These are phyloP conservation scores for Russula sp. DNA, from an alignment of 768 basidiomycete species.

Conservation along the genomic window DNA sequence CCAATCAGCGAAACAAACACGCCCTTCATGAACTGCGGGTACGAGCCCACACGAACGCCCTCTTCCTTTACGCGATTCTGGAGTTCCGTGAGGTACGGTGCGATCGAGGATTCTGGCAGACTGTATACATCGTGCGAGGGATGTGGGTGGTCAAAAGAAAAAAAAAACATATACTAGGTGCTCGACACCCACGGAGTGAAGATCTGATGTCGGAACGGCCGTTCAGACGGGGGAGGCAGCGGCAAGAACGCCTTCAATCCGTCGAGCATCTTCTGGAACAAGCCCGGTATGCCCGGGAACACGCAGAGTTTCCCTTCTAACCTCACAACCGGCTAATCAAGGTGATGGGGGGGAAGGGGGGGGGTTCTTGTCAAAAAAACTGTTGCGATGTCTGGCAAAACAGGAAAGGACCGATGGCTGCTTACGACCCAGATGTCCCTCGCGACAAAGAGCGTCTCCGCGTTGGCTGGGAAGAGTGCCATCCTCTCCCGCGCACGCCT, in stretches of 20 bases:
- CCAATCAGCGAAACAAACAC: slow-evolving; percentile 63
- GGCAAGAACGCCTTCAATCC: slow-evolving; percentile 67
- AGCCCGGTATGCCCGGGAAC: slow-evolving; percentile 82
- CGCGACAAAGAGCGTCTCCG: slow-evolving; percentile 74
- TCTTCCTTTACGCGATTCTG: slow-evolving; percentile 65
- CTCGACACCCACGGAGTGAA: slow-evolving; percentile 59
- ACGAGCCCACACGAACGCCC: slow-evolving; percentile 78
- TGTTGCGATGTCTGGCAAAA: background rate
- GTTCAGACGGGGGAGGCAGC: slow-evolving; percentile 64
- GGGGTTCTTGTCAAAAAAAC: background rate
- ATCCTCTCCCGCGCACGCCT: slow-evolving; percentile 72
- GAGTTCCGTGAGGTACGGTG: slow-evolving; percentile 78
- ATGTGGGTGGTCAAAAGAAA: background rate
- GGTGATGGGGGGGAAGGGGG: slow-evolving; percentile 9
- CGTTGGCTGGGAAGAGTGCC: slow-evolving; percentile 78
- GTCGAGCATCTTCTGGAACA: slow-evolving; percentile 78
- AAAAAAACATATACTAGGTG: slow-evolving; percentile 2
- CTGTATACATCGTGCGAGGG: slow-evolving; percentile 28
- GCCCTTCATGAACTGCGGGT: slow-evolving; percentile 51
- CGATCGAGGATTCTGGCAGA: slow-evolving; percentile 73
- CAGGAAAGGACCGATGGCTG: background rate
- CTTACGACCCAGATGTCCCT: slow-evolving; percentile 82
- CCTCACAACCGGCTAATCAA: slow-evolving; percentile 70
- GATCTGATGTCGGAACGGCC: slow-evolving; percentile 74
- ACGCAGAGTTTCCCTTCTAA: slow-evolving; percentile 82